Evolutionary conservation across 805 yeast genomes (phyloP).

Genomic region (Cyberlindnera euphorbiae): DNA sequence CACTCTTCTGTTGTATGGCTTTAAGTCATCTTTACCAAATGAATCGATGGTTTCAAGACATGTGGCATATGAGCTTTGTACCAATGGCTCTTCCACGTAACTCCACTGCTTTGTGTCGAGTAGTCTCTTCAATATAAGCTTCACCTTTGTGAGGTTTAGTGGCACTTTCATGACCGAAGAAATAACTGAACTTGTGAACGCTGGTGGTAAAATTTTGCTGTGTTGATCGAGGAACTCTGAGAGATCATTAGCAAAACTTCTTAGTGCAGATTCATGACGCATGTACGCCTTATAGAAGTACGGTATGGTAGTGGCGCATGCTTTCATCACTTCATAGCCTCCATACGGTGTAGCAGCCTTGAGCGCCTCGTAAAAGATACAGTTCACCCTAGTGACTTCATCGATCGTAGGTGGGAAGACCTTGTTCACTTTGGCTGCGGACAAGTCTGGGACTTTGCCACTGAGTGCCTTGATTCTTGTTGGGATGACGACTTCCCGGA

Average conservation of each 20-base stretch:
- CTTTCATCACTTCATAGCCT: constrained; percentile 68
- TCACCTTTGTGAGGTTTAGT: constrained; percentile 65
- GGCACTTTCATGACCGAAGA: constrained; percentile 65
- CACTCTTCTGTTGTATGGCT: constrained; percentile 56
- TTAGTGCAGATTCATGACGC: constrained; percentile 90
- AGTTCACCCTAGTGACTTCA: constrained; percentile 85
- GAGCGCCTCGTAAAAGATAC: constrained; percentile 74
- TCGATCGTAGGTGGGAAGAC: constrained; percentile 94
- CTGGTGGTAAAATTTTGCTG: constrained; percentile 25
- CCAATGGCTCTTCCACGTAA: constrained; percentile 23
- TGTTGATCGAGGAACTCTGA: constrained; percentile 37
- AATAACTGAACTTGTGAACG: constrained; percentile 46
- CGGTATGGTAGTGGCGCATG: constrained; percentile 79
- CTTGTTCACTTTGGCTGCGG: constrained; percentile 64
- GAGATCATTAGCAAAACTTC: constrained; percentile 48
- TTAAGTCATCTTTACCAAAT: constrained; percentile 57
- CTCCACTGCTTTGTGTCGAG: constrained; percentile 44
- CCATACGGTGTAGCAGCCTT: constrained; percentile 66
- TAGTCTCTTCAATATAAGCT: constrained; percentile 62
- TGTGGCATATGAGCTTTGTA: constrained; percentile 41
- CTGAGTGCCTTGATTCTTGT: constrained; percentile 64
- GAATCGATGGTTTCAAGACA: constrained; percentile 71
- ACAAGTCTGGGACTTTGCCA: constrained; percentile 45
- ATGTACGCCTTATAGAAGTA: constrained; percentile 90
- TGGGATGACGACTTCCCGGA: constrained; percentile 78